Base-by-base conservation (phyloP, 1,284 basidiomycete genomes). In the Puccinia novopanici region DNA sequence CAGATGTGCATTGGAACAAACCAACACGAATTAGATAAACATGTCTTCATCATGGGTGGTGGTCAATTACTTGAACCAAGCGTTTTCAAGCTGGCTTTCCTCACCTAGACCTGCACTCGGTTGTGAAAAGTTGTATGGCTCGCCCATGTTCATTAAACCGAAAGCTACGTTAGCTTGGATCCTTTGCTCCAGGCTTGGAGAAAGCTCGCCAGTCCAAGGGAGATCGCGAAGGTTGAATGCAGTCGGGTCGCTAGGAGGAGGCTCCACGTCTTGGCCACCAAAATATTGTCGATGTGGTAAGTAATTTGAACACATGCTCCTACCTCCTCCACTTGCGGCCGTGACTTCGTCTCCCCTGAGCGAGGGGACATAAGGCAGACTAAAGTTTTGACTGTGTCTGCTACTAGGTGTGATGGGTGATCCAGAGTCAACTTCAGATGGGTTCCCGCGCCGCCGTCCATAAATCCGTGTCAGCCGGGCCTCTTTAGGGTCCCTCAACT, bases 331-430 rank as follows among this genome's bases (percentile, higher is more conserved):
- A 30, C 42, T 15, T 54, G 68, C 24, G 17, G 48, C 19, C 34
- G 34, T 34, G 27, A 10, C n/a, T 45, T 70, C 48, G 12, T 54
- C 19, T 34, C 6, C 48, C 30, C 50, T 54, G 19, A 71, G 42
- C 19, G 68, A 71, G 30, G 68, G 9, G 45, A 48, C 48, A 54
- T 71, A 54, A 54, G 68, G 68, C 0, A 52, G 42, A 71, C 48
- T 37, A 10, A 71, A 71, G 30, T 48, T 27, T 17, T 30, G 48
- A 37, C 19, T 71, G 19, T 71, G 48, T 50, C 68, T 45, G 30
- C 50, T 71, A 34, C 50, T 71, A 34, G 68, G 68, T 37, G 68
- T 54, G 4, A 71, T 54, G 5, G 50, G 65, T 45, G 65, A 71
- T 34, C 19, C n/a, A 30, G 30, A 54, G 17, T 71, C 68, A n/a